Conservation (phyloP, 139 green algal genomes). For the Chlamydomonas asymmetrica region DNA sequence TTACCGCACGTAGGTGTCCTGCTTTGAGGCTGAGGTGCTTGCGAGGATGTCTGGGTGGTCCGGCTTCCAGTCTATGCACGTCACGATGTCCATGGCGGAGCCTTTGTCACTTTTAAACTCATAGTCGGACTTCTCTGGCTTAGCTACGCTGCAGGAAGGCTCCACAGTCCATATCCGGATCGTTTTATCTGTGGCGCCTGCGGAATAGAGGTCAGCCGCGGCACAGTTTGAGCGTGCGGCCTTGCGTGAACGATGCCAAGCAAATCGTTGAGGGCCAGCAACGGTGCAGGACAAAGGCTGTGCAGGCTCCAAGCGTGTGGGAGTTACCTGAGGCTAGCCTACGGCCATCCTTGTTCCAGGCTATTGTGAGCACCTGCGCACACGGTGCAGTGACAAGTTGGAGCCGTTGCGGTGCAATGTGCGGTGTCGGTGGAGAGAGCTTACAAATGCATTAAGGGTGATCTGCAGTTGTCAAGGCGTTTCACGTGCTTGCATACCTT, state of each 20-base stretch:
- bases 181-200: constrained; percentile 13
- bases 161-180: constrained; percentile 30
- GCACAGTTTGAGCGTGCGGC: too few species aligned
- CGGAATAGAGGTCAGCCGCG: too few species aligned
- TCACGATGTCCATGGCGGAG: constrained; percentile 11
- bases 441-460: too few species aligned
- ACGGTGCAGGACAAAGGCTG: too few species aligned
- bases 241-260: too few species aligned
- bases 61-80: constrained; percentile 15
- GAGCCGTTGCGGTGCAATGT: too few species aligned
- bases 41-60: constrained; percentile 19
- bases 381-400: too few species aligned
- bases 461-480: too few species aligned
- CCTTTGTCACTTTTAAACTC: too few species aligned
- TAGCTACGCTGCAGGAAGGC: constrained; percentile 2
- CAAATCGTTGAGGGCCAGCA: neutral
- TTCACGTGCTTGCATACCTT: constrained; percentile 2
- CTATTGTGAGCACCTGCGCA: constrained; percentile 16
- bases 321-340: constrained; percentile 25
- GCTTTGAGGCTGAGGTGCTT: constrained; percentile 5
- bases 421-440: too few species aligned
- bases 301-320: too few species aligned
- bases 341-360: constrained; percentile 25
- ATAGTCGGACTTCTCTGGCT: constrained; percentile 2
- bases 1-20: constrained; percentile 24